Percentiles rank a stretch among this genome's conserved stretches.
These are phyloP conservation scores for Plasmodium cynomolgi DNA, from an alignment of 169 alveolate species.

Conservation along the genomic window DNA sequence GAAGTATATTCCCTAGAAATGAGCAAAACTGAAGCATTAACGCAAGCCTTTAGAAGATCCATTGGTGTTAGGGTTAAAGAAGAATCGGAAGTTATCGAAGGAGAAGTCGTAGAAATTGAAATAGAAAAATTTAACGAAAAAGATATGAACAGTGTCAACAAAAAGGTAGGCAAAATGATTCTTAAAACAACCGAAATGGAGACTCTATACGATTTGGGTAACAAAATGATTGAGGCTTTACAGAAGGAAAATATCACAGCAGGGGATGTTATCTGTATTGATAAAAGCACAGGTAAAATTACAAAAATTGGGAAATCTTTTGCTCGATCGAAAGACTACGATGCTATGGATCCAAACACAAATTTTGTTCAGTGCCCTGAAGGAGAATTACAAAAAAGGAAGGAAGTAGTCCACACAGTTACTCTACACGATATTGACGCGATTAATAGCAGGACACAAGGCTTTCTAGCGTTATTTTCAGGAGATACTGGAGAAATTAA, in stretches of 20 bases:
- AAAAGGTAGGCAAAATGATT: conserved; percentile 94
- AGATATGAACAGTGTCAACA: conserved; percentile 43
- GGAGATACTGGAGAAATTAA: conserved; percentile 99
- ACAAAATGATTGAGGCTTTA: conserved; percentile 93
- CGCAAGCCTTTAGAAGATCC: conserved; percentile 97
- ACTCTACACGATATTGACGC: conserved; percentile 99
- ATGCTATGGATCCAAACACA: conserved; percentile 97
- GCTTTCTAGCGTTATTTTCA: conserved; percentile 98
- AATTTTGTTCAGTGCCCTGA: conserved; percentile 96
- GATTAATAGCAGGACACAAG: conserved; percentile 96
- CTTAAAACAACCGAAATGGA: conserved; percentile 99
- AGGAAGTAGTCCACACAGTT: conserved; percentile 99
- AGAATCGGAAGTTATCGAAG: conserved; percentile 99
- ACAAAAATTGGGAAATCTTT: conserved; percentile 97
- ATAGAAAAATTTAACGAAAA: conserved; percentile 89
- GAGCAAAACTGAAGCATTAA: conserved; percentile 97
- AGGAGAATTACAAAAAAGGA: conserved; percentile 99
- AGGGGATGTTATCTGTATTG: conserved; percentile 97
- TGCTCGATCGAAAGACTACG: conserved; percentile 97
- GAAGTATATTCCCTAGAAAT: conserved; percentile 98
- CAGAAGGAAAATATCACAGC: conserved; percentile 89
- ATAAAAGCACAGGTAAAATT: conserved; percentile 97
- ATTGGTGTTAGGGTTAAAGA: conserved; percentile 98
- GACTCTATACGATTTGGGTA: conserved; percentile 97
- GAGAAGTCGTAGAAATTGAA: conserved; percentile 99